Conservation (phyloP, 208 protist species). For the Trichomonas vaginalis region DNA sequence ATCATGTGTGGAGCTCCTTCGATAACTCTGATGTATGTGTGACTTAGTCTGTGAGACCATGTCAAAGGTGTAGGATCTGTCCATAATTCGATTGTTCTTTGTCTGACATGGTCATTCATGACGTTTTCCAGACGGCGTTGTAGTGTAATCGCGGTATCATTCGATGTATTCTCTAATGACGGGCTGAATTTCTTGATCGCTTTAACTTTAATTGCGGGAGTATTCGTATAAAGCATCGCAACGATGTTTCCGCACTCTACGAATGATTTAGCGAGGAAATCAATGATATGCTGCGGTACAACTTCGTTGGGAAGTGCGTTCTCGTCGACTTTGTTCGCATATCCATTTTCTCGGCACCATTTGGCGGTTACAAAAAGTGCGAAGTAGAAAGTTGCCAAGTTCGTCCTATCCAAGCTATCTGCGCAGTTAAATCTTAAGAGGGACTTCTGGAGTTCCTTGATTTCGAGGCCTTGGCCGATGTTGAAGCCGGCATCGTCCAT, state of each 20-base stretch:
- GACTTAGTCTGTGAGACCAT: neutral
- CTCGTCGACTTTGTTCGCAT: neutral
- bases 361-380: neutral
- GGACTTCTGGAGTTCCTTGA: neutral
- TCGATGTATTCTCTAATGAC: neutral
- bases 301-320: neutral
- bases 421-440: neutral
- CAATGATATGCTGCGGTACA: neutral
- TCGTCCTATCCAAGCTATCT: neutral
- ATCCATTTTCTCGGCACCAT: neutral
- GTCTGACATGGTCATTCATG: neutral
- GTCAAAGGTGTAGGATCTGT: neutral
- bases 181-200: neutral
- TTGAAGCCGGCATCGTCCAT: neutral
- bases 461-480: neutral
- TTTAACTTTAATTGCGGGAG: neutral
- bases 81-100: neutral
- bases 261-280: neutral
- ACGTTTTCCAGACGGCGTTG: neutral
- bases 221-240: neutral
- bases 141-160: neutral
- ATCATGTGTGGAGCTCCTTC: neutral
- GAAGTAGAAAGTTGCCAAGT: neutral
- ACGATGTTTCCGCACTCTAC: neutral
- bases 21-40: neutral